Evolutionary conservation across 371 early-diverging fungal genomes (phyloP), one percentile per base, ranked within the genome.

Genomic region (Saksenaea vasiformis): DNA sequence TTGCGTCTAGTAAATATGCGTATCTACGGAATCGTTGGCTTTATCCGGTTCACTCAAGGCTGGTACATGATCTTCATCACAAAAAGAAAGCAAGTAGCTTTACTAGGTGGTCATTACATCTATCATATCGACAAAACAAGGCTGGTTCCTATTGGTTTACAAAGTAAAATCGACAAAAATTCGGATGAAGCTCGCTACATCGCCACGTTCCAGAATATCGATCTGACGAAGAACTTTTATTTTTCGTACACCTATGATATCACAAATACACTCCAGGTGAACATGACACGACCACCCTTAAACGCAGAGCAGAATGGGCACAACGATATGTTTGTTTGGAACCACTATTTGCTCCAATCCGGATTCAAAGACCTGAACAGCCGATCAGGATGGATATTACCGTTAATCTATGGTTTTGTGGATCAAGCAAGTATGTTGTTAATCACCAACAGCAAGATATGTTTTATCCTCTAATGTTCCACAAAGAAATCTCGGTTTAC

Each of bases 241-340:
- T 95, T 93, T 69, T 91, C 92, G 62, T 95, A 95, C 62, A 94
- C 95, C 1, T 98, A 97, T 70, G 96, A 98, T 72, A 82, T 98
- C 15, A 95, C 97, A 1, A 84, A 92, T 54, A 89, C 94, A 1
- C 76, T 98, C 31, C 99, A 98, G 70, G 84, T 86, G 66, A 97
- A 98, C 68, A 83, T 98, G 86, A 84, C 85, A 4, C 72, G 76
- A 43, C 68, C 78, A 17, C 76, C 76, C n/a, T 58, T 69, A 27
- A 57, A 41, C 22, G 41, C 35, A 60, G 66, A 53, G 24, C 41
- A 54, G 24, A 58, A 65, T 10, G 54, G 61, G 17, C 79, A 80
- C 61, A 92, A 94, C 65, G 87, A 89, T 31, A 95, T 95, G 92
- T 98, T 97, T 85, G 89, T 97, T 11, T 98, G 98, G 98, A 98